Conservation (phyloP, 495 filamentous ascomycete species). For the Penicillium roqueforti region DNA sequence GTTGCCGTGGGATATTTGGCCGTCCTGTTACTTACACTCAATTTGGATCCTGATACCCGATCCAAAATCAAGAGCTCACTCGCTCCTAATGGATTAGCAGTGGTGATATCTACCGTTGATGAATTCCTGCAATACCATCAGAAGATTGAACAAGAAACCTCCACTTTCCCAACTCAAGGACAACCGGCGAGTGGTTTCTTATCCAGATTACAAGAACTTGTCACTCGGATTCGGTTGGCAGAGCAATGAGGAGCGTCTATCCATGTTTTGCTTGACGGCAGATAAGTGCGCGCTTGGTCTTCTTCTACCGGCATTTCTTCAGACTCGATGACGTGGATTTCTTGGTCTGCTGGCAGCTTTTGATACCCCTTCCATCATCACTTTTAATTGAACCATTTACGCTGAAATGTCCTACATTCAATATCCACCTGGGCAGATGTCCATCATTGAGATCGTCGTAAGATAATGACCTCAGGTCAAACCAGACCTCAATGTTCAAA, state of each 20-base stretch:
- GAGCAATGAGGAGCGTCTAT: conserved; percentile 3
- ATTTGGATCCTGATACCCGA: conserved; percentile 53
- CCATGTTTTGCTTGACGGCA: background rate
- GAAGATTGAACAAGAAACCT: conserved; percentile 57
- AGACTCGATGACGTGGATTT: background rate
- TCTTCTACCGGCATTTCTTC: background rate
- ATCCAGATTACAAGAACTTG: conserved; percentile 51
- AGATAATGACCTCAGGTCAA: background rate
- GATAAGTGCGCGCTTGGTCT: background rate
- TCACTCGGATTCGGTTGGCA: conserved; percentile 31
- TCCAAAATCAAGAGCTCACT: conserved; percentile 48
- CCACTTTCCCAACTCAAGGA: conserved; percentile 18
- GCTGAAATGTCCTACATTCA: background rate
- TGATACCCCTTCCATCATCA: conserved; percentile 6
- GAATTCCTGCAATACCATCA: conserved; percentile 80
- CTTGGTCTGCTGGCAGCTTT: background rate
- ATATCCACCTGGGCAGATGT: background rate
- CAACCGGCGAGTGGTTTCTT: conserved; percentile 50
- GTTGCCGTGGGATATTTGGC: conserved; percentile 90
- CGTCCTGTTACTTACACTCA: conserved; percentile 76
- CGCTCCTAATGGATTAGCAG: conserved; percentile 54
- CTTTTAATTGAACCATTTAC: background rate
- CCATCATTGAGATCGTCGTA: background rate
- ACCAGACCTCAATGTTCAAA: background rate
- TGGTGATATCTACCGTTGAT: conserved; percentile 71